A percentile compares a stretch with the other conserved stretches of the same genome.
These are phyloP conservation scores for Phycomyces nitens DNA, from an alignment of 192 early-diverging fungal species.

Conservation along the genomic window DNA sequence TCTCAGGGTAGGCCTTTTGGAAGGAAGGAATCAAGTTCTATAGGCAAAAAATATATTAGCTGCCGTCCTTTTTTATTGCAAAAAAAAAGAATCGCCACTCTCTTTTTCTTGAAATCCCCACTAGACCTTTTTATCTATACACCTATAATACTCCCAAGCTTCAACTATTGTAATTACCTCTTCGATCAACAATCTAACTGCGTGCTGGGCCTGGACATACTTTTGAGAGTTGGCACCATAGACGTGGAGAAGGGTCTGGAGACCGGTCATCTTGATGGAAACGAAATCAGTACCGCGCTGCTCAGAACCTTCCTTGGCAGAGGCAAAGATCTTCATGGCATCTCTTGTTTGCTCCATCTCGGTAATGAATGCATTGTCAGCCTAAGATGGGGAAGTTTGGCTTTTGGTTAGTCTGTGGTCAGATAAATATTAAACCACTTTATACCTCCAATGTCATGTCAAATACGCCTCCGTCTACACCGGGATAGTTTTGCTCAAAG, in stretches of 20 bases:
- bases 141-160: no score
- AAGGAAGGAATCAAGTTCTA: slow-evolving; percentile 15
- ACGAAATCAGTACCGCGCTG: slow-evolving; percentile 10
- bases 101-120: no score
- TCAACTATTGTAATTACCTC: background rate
- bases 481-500: slow-evolving; percentile 13
- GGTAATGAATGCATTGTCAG: slow-evolving; percentile 21
- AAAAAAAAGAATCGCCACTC: no score
- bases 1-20: slow-evolving; percentile 7
- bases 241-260: slow-evolving; percentile 2
- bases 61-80: no score
- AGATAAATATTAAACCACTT: no score
- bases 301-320: slow-evolving; percentile 1
- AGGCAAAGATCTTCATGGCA: slow-evolving; percentile 4
- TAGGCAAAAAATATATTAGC: no score
- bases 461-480: slow-evolving; percentile 3
- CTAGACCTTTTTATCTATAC: no score
- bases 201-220: background rate
- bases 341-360: slow-evolving; percentile 11
- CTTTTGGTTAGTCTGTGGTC: background rate
- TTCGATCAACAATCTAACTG: background rate
- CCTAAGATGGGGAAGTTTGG: no score
- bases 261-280: slow-evolving; percentile 15
- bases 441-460: slow-evolving; percentile 20
- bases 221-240: background rate